Conservation (phyloP, 495 filamentous ascomycete genomes). For the Copromyces sp. region DNA sequence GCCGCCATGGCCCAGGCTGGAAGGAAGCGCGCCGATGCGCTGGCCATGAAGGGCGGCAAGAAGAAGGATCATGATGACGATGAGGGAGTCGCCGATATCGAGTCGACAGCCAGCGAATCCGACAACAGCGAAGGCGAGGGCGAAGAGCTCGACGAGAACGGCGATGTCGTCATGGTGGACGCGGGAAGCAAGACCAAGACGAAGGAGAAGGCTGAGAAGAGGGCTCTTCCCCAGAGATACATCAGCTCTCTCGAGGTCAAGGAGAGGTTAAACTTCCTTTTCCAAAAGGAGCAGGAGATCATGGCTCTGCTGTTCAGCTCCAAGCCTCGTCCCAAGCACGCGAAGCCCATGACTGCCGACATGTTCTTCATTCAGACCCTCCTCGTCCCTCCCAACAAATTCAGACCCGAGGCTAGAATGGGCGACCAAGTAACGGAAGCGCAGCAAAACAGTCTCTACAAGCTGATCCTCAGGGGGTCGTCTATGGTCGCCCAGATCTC, state of each 20-base stretch:
- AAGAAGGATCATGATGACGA: slow-evolving; percentile 33
- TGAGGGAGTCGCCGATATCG: slow-evolving; percentile 63
- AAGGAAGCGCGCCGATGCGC: slow-evolving; percentile 55
- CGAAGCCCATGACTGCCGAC: slow-evolving; percentile 51
- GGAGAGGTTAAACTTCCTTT: slow-evolving; percentile 64
- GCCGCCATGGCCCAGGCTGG: slow-evolving; percentile 62
- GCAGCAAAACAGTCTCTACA: slow-evolving; percentile 76
- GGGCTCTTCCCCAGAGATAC: slow-evolving; percentile 44
- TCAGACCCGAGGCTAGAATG: slow-evolving; percentile 76
- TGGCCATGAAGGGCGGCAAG: slow-evolving; percentile 30
- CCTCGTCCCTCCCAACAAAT: slow-evolving; percentile 84
- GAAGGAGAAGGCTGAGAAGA: slow-evolving; percentile 11
- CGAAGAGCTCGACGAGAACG: slow-evolving; percentile 43
- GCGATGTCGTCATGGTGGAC: slow-evolving; percentile 42
- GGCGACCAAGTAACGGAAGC: slow-evolving; percentile 74
- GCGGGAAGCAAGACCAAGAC: slow-evolving; percentile 22
- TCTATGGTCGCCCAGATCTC: slow-evolving; percentile 64
- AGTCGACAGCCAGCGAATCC: slow-evolving; percentile 38
- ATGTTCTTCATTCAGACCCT: slow-evolving; percentile 90
- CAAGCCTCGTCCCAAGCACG: slow-evolving; percentile 42
- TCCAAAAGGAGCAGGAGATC: slow-evolving; percentile 77
- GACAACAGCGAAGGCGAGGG: slow-evolving; percentile 37
- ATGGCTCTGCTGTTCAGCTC: slow-evolving; percentile 73
- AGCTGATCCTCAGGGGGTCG: slow-evolving; percentile 61
- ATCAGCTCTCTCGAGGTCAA: slow-evolving; percentile 67